A percentile compares a stretch with the other conserved stretches of the same genome.
These are phyloP conservation scores for Amborella trichopoda DNA, from an alignment of 164 flowering plant species.

Conservation along the genomic window DNA sequence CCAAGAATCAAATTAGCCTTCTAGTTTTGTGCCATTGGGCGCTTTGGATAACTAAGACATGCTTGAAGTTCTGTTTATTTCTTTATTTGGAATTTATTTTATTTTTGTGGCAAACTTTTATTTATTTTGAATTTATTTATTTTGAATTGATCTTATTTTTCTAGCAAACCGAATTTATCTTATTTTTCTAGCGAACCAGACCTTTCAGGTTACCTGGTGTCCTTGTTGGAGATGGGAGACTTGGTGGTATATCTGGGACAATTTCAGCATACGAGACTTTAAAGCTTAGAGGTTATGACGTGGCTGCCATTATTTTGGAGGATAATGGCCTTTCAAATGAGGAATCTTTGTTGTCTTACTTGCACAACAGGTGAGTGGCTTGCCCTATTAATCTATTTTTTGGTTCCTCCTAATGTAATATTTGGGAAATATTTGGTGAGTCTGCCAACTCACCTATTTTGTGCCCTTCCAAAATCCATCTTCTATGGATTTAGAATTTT, in stretches of 20 bases:
- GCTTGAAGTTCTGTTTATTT: no score
- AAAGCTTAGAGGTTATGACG: slow-evolving; percentile 83
- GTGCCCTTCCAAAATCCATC: no score
- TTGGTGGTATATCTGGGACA: slow-evolving; percentile 95
- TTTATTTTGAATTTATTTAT: background rate
- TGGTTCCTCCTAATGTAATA: no score
- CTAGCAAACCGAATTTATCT: no score
- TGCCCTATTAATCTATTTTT: background rate
- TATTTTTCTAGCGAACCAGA: slow-evolving; percentile 22
- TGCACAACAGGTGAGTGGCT: slow-evolving; percentile 49
- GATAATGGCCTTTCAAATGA: slow-evolving; percentile 83
- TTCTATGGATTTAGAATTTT: no score
- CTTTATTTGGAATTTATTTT: no score
- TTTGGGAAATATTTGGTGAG: no score
- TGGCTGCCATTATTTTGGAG: slow-evolving; percentile 70
- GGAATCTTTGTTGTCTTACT: slow-evolving; percentile 46
- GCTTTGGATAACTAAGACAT: no score
- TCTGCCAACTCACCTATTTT: no score
- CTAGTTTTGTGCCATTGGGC: no score
- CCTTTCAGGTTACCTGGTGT: slow-evolving; percentile 83
- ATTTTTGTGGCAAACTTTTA: background rate
- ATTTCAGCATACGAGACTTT: slow-evolving; percentile 87
- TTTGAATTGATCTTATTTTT: background rate
- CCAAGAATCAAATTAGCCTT: no score
- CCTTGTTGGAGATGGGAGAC: slow-evolving; percentile 92